Base-by-base conservation (phyloP, 2,329 filamentous ascomycete species). In the Fusarium phyllophilum region DNA sequence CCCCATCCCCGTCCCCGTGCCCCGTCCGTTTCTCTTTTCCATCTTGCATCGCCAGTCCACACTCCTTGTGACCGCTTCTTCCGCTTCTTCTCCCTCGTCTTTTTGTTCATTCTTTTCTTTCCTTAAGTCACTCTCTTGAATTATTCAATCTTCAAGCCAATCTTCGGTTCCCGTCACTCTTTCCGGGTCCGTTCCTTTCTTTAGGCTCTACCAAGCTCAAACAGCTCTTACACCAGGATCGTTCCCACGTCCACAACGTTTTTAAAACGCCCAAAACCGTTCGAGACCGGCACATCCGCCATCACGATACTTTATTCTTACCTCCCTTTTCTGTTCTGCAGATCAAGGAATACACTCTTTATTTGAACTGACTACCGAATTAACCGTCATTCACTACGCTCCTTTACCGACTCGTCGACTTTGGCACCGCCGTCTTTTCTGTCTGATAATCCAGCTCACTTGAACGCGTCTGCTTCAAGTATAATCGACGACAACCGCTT, bases 61-160 rank as follows among this genome's bases (percentile, higher is more conserved):
- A 68, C 77, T 82, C 82, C 79, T 80, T 80, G 79, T 79, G 81
- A 83, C 79, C 78, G 81, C 81, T 79, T 80, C 81, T 84, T 82
- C 80, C 77, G 75, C 77, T 81, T 81, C 78, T 80, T 80, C 80
- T 75, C 78, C 79, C 73, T 74, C 72, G 74, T 73, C 75, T 75
- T 72, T 75, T 82, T 84, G 83, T 79, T 79, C 80, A 84, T 85
- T 82, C 81, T 82, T 84, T 84, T 79, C 79, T 82, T 85, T 84
- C 81, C 81, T 83, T 86, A 81, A 86, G 85, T 88, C 86, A 82
- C 83, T 88, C 85, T 82, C 86, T 88, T 86, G 81, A 80, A 65
- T 57, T 68, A 74, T 77, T 66, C 49, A 66, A 76, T 65, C 67
- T 75, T 78, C 58, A 77, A 68, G 68, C 81, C 82, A 81, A 78